Conservation (phyloP, 1,284 basidiomycete species). For the Sanguinoderma infundibulare region DNA sequence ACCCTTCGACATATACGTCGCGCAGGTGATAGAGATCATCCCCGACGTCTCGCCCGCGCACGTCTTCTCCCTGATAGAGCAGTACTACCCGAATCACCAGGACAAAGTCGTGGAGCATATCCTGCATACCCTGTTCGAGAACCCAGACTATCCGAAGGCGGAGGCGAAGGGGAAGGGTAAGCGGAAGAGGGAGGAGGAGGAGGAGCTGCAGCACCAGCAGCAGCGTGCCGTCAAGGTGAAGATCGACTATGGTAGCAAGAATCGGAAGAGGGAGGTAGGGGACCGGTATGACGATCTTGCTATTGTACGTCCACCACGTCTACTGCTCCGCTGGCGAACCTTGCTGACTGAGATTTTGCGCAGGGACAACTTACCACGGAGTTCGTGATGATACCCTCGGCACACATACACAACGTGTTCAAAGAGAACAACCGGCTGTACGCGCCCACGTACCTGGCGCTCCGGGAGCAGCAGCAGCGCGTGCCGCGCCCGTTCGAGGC, state of each 20-base stretch:
- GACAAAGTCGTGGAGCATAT: slow-evolving; percentile 54
- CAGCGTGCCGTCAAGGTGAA: slow-evolving; percentile 38
- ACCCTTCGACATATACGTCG: slow-evolving; percentile 36
- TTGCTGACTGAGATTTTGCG: background rate
- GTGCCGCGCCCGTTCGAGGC: slow-evolving; percentile 43
- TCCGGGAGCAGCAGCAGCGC: slow-evolving; percentile 43
- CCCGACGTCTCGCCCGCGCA: slow-evolving; percentile 67
- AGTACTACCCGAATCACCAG: slow-evolving; percentile 37
- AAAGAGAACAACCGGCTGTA: slow-evolving; percentile 50
- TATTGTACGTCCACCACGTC: slow-evolving; percentile 43
- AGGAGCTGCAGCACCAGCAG: slow-evolving; percentile 13
- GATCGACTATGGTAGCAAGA: slow-evolving; percentile 54
- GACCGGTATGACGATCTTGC: slow-evolving; percentile 52
- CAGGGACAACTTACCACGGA: slow-evolving; percentile 58
- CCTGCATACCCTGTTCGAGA: slow-evolving; percentile 64
- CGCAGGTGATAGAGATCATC: slow-evolving; percentile 65
- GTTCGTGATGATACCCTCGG: slow-evolving; percentile 61
- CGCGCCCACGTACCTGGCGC: slow-evolving; percentile 57
- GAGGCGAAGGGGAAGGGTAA: slow-evolving; percentile 56
- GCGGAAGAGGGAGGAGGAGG: slow-evolving; percentile 43
- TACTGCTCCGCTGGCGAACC: background rate
- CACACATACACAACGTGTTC: slow-evolving; percentile 51
- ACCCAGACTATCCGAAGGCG: slow-evolving; percentile 61
- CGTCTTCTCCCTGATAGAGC: slow-evolving; percentile 48
- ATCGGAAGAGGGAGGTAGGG: slow-evolving; percentile 46